A percentile compares a stretch with the other conserved stretches of the same genome.
Conservation (phyloP, 176 grass and related monocot species). For the Canna indica region DNA sequence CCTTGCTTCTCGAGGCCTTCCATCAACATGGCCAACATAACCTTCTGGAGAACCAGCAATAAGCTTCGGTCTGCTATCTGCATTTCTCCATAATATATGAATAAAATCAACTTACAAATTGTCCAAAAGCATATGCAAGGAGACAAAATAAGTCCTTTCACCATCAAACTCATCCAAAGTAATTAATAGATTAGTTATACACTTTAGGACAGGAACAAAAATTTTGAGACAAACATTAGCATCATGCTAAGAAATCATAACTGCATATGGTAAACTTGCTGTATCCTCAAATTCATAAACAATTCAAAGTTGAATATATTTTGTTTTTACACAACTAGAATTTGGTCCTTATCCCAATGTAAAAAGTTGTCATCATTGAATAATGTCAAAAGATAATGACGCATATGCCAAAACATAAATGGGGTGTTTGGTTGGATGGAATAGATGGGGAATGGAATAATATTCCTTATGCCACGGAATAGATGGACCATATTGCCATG, state of each 20-base stretch:
- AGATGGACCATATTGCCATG: too few species aligned
- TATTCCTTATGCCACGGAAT: too few species aligned
- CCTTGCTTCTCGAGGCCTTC: constrained; percentile 53
- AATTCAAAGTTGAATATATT: background rate
- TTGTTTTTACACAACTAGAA: background rate
- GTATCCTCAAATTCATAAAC: background rate
- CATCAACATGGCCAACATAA: constrained; percentile 78
- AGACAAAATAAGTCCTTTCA: constrained; percentile 4
- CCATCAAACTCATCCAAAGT: background rate
- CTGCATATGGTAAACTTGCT: background rate
- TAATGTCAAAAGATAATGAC: background rate
- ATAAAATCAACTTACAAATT: background rate
- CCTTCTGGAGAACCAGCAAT: constrained; percentile 78
- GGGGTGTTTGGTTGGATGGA: too few species aligned
- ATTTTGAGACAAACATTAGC: background rate
- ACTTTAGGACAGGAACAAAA: background rate
- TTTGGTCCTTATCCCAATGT: background rate
- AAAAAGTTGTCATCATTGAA: background rate
- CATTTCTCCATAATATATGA: constrained; percentile 4
- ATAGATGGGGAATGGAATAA: too few species aligned
- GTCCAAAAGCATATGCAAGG: background rate
- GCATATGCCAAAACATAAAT: background rate
- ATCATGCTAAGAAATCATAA: background rate
- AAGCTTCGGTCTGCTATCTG: constrained; percentile 96
- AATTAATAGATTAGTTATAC: background rate